Evolutionary conservation across 2,329 filamentous ascomycete species (phyloP), one percentile per base, ranked within the genome.

Genomic region (Aspergillus transmontanensis): DNA sequence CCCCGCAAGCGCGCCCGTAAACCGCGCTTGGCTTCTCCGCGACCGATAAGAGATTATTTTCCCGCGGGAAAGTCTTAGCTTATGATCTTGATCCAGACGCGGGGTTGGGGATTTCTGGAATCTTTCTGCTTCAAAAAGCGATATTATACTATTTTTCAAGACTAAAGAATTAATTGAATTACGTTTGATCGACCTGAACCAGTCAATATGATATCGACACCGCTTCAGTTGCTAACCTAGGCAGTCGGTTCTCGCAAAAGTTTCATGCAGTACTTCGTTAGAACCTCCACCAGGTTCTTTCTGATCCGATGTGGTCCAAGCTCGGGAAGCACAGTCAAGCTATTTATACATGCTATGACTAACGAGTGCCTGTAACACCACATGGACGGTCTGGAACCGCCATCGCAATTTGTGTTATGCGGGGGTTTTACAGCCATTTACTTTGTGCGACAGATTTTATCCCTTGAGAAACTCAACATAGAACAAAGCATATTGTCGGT

Each of bases 31-130:
- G 32, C 23, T 51, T 54, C 46, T 51, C 58, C 48, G 48, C 36
- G 23, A 59, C 48, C 21, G 66, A 61, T 61, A 63, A 63, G 19
- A 21, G 28, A 19, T 9, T 1, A 14, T 16, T 64, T 68, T 66
- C 45, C 66, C 66, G 66, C 66, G 66, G 66, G 58, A 68, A 68
- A 66, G 39, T 21, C n/a, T 30, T 28, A 32, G 50, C 30, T 34
- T 32, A 28, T 53, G 23, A 21, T 53, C 30, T 28, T 11, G 26
- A 16, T 34, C 26, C 5, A 11, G 10, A 36, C 51, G 51, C 50
- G 51, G 51, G 51, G 30, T 36, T 19, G 51, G 30, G 16, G 26
- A 19, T 21, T 36, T 54, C 32, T 23, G 6, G 39, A 16, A 14
- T n/a, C 6, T 41, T 6, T 39, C 39, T 41, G 19, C 39, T 16